Percentiles rank a stretch among this genome's conserved stretches.
Evolutionary conservation across 176 grass and related monocot species (phyloP).

Genomic region (Avena eriantha): DNA sequence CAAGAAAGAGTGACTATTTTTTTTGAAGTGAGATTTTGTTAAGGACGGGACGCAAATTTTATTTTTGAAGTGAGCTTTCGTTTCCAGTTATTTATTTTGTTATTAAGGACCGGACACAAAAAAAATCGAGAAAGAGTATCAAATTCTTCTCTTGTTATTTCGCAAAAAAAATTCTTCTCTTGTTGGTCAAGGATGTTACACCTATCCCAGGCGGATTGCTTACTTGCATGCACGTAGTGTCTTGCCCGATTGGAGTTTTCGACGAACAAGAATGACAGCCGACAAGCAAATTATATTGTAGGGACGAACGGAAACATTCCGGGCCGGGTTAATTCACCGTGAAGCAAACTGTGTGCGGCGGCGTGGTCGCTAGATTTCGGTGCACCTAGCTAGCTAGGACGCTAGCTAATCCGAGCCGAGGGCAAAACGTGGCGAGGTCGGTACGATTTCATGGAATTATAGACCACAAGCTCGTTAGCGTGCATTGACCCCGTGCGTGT

Average conservation of each 20-base stretch:
- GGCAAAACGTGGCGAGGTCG: conserved; percentile 20
- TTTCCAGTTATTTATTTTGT: too few species aligned
- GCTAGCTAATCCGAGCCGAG: not conserved
- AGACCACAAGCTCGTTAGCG: not conserved
- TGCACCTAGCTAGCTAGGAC: conserved; percentile 51
- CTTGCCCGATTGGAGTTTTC: conserved; percentile 8
- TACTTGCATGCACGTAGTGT: conserved; percentile 7
- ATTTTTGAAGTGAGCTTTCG: not conserved
- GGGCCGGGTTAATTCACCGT: conserved; percentile 37
- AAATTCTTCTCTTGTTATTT: conserved; percentile 8
- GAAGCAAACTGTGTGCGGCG: conserved; percentile 21
- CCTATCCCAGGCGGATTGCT: not conserved
- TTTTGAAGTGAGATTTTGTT: not conserved
- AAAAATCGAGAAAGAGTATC: too few species aligned
- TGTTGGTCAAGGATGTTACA: not conserved
- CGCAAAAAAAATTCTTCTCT: conserved; percentile 8
- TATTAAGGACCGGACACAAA: too few species aligned
- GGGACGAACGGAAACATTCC: not conserved
- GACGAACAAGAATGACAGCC: not conserved
- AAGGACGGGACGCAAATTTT: not conserved
- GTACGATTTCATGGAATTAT: conserved; percentile 21
- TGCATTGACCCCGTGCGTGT: conserved; percentile 34
- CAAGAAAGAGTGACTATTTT: too few species aligned
- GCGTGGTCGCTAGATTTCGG: conserved; percentile 39
- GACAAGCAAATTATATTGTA: not conserved